Evolutionary conservation across 495 filamentous ascomycete genomes (phyloP).

Genomic region (Staphylotrichum tortipilum): DNA sequence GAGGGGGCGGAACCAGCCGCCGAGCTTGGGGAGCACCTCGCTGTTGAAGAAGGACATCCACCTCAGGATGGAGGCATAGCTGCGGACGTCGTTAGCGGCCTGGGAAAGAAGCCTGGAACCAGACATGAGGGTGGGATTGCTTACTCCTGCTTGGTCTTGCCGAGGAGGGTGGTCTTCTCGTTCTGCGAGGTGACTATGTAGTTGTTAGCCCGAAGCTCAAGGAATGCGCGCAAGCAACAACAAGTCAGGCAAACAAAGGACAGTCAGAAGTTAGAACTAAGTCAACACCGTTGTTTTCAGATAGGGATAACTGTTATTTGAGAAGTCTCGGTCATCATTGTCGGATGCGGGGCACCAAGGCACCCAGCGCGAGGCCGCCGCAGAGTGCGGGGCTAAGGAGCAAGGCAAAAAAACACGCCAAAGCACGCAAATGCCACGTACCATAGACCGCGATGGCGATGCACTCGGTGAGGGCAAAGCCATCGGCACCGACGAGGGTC

Average conservation of each 20-base stretch:
- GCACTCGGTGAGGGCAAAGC: slow-evolving; percentile 77
- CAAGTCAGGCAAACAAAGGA: slow-evolving; percentile 16
- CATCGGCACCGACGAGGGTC: slow-evolving; percentile 86
- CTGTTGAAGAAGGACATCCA: slow-evolving; percentile 92
- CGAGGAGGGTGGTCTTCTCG: slow-evolving; percentile 97
- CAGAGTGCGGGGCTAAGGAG: slow-evolving; percentile 19
- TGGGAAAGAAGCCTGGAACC: not conserved
- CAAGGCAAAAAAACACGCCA: not conserved
- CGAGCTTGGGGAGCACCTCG: slow-evolving; percentile 69
- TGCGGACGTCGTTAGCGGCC: slow-evolving; percentile 21
- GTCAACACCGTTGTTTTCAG: slow-evolving; percentile 81
- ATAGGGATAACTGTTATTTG: slow-evolving; percentile 95
- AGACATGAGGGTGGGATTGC: too few species aligned
- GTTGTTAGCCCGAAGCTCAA: slow-evolving; percentile 28
- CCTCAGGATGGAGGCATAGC: slow-evolving; percentile 88
- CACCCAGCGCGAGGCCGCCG: slow-evolving; percentile 8
- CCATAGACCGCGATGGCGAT: slow-evolving; percentile 96
- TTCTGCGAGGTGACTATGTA: slow-evolving; percentile 90
- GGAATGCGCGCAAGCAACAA: slow-evolving; percentile 12
- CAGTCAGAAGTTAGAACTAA: slow-evolving; percentile 51
- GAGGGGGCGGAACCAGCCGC: slow-evolving; percentile 82
- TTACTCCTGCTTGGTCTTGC: slow-evolving; percentile 99
- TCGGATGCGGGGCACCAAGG: not conserved
- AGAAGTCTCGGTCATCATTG: slow-evolving; percentile 67
- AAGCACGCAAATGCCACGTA: slow-evolving; percentile 46